These are phyloP conservation scores for Paraphysoderma sedebokerense DNA, from an alignment of 371 early-diverging fungal species.

Conservation along the genomic window DNA sequence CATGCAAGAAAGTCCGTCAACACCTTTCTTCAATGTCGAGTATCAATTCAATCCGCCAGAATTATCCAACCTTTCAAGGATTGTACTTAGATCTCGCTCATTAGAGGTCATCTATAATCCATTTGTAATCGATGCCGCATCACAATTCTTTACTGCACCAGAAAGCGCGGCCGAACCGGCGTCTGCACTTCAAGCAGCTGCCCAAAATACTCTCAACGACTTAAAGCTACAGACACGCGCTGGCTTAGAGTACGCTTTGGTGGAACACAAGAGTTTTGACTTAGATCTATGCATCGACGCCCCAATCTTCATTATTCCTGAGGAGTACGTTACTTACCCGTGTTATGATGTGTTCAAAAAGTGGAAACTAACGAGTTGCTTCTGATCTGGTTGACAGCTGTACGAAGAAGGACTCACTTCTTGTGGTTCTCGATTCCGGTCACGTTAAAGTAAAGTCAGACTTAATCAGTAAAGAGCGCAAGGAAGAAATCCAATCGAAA, in stretches of 20 bases:
- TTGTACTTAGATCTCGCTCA: too few species aligned
- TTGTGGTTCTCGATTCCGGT: conserved; percentile 83
- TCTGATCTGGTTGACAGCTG: conserved; percentile 31
- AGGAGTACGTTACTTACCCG: conserved; percentile 46
- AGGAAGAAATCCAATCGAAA: conserved; percentile 46
- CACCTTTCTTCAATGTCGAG: conserved; percentile 64
- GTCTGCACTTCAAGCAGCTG: conserved; percentile 34
- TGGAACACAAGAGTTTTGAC: conserved; percentile 74
- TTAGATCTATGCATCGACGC: conserved; percentile 89
- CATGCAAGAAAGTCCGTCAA: too few species aligned
- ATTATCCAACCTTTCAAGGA: too few species aligned
- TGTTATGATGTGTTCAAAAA: not conserved
- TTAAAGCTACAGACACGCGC: conserved; percentile 76
- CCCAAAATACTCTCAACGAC: conserved; percentile 78
- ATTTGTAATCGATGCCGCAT: conserved; percentile 44
- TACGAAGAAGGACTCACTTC: conserved; percentile 36
- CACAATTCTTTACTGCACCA: conserved; percentile 73
- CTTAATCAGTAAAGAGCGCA: conserved; percentile 47
- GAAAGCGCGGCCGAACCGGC: conserved; percentile 42
- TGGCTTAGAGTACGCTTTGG: conserved; percentile 70
- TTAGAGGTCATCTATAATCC: conserved; percentile 63
- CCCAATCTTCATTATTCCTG: conserved; percentile 88
- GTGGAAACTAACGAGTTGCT: too few species aligned
- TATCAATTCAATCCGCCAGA: conserved; percentile 80
- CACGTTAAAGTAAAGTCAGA: conserved; percentile 74